Base-by-base conservation (phyloP, 352 stramenopile species). In the Thalassiosira mediterranea region DNA sequence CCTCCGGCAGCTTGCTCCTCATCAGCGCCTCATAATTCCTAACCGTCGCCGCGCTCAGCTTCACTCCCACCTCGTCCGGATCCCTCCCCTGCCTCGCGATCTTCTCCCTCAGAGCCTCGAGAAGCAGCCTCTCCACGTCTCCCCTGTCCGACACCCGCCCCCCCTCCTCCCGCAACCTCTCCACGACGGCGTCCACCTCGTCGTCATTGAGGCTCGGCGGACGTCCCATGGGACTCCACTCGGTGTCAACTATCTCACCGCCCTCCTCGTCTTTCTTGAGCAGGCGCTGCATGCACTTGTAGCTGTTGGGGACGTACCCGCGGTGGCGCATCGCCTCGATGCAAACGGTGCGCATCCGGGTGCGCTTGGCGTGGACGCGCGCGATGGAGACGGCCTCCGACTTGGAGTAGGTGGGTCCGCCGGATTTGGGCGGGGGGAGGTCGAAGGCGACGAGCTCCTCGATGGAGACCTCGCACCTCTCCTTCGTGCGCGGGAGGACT, bases 1-100 rank as follows among this genome's bases (percentile, higher is more conserved):
- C n/a, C 3, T n/a, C 32, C 46, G 21, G 46, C 49, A 72, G 48
- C 11, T 64, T 72, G 52, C 51, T 64, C 51, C 61, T 62, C 5
- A 72, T 56, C 40, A 72, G 57, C 11, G 37, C 25, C 19, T 13
- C 15, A 26, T 72, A 72, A 48, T 72, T 72, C 15, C 44, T 31
- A 13, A 72, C 51, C 5, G 53, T 51, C 5, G 34, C 51, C 3
- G 21, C 21, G 37, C 23, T 56, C 40, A 72, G 56, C 10, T 11
- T 42, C 3, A 61, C 32, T 17, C 51, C 54, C 0, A 53, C 37
- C 34, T 53, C 21, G 34, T 64, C 51, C 28, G 51, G 38, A 64
- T 67, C 28, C 37, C 15, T n/a, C 51, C 7, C 15, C 28, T 59
- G 19, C 13, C 23, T 32, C 15, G 32, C 28, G 11, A 44, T 23